Percentiles rank a stretch among this genome's conserved stretches.
These are phyloP conservation scores for Kwoniella sp. DNA, from an alignment of 768 basidiomycete genomes.

Conservation along the genomic window DNA sequence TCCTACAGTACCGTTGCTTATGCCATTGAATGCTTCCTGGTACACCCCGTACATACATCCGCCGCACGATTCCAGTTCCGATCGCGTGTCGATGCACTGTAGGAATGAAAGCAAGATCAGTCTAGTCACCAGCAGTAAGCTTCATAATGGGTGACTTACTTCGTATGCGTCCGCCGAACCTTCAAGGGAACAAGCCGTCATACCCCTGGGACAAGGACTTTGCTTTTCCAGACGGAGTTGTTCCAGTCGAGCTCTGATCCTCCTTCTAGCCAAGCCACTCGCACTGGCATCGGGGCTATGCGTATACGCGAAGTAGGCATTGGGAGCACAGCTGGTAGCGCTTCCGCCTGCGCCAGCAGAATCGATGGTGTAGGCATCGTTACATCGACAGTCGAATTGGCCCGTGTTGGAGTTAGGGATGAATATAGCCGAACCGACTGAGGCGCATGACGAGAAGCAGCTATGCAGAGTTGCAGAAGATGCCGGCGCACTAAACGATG, in stretches of 20 bases:
- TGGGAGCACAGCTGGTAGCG: slow-evolving; percentile 2
- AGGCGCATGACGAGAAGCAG: slow-evolving; percentile 8
- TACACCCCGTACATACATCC: slow-evolving; percentile 18
- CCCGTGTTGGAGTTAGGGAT: not conserved
- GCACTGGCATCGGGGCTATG: slow-evolving; percentile 13
- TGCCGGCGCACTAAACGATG: not conserved
- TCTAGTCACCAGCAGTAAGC: not conserved
- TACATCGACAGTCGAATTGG: slow-evolving; percentile 16
- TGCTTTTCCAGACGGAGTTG: slow-evolving; percentile 5
- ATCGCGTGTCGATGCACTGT: slow-evolving; percentile 20
- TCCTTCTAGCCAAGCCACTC: slow-evolving; percentile 14
- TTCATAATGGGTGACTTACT: slow-evolving; percentile 2
- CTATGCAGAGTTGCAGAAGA: not conserved
- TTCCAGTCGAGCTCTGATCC: not conserved
- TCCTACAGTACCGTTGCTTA: not conserved
- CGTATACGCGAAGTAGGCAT: slow-evolving; percentile 9
- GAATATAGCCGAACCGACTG: slow-evolving; percentile 2
- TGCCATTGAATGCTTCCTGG: not conserved
- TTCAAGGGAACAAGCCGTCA: slow-evolving; percentile 12
- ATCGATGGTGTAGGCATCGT: not conserved
- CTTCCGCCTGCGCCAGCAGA: not conserved
- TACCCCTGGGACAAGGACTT: slow-evolving; percentile 12
- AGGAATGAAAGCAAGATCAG: not conserved
- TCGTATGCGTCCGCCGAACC: slow-evolving; percentile 9
- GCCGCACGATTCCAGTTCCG: slow-evolving; percentile 21